phyloP scores from a whole-genome alignment of 2,329 filamentous ascomycete genomes.

The Plenodomus lindquistii region DNA sequence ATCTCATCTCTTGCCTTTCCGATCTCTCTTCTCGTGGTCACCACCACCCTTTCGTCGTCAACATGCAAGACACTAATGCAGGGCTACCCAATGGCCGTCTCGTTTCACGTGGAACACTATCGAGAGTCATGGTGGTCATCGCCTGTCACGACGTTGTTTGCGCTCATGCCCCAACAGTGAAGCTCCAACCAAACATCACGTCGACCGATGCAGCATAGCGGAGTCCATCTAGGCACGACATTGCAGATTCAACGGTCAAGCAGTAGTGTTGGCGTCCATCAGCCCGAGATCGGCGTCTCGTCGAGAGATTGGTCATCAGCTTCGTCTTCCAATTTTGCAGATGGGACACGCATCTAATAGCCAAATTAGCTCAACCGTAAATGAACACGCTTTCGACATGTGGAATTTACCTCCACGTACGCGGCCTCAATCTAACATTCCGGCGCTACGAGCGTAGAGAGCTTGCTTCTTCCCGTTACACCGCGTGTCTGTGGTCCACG shows the following conservation, averaged over 20 bases:
- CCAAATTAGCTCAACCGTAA: not conserved
- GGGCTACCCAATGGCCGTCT: not conserved
- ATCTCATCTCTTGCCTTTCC: not conserved
- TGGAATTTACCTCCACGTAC: not conserved
- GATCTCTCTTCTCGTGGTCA: constrained; percentile 1
- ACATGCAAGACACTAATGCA: not conserved
- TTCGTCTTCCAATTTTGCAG: not conserved
- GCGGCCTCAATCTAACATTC: not conserved
- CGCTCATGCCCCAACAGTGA: not conserved
- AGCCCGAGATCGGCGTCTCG: not conserved
- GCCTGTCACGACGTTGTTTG: not conserved
- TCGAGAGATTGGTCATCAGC: not conserved
- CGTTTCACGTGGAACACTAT: not conserved
- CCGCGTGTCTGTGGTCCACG: not conserved
- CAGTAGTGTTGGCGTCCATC: not conserved
- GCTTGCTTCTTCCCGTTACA: not conserved
- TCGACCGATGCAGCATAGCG: too few species aligned
- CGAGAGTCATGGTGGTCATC: not conserved
- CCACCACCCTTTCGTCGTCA: not conserved
- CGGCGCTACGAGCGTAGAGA: not conserved
- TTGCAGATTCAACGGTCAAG: not conserved
- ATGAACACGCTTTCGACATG: not conserved
- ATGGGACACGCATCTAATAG: not conserved
- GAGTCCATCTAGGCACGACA: not conserved
- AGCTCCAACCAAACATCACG: not conserved